Conservation (phyloP, 108 stramenopile genomes). For the Fistulifera pelliculosa region DNA sequence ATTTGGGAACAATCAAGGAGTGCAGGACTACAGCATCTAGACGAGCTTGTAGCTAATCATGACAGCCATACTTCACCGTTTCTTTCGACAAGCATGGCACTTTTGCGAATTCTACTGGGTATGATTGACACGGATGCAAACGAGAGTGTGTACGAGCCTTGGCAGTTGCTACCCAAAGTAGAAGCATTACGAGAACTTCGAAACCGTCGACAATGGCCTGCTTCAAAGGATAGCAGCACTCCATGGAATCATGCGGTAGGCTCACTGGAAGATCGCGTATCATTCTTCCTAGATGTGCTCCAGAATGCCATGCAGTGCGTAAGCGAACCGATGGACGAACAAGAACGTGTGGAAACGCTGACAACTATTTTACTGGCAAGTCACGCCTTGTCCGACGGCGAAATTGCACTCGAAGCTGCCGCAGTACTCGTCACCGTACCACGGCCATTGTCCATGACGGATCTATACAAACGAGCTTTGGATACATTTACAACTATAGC, state of each 20-base stretch:
- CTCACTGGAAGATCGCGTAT: too few relatives aligned
- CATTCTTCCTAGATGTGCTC: too few relatives aligned
- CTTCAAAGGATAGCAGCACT: too few relatives aligned
- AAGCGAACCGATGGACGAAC: too few relatives aligned
- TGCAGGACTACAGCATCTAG: neutral
- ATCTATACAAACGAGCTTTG: slow-evolving; percentile 7
- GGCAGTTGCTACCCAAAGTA: neutral
- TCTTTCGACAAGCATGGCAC: neutral
- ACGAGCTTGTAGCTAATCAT: neutral
- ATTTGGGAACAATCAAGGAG: neutral
- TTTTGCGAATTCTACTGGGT: neutral
- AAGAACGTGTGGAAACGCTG: neutral
- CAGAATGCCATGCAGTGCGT: too few relatives aligned
- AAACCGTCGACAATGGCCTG: too few relatives aligned
- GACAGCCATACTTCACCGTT: neutral
- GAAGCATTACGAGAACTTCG: too few relatives aligned
- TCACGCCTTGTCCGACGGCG: slow-evolving; percentile 15
- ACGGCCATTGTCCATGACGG: too few relatives aligned
- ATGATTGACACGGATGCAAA: neutral
- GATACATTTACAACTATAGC: slow-evolving; percentile 20
- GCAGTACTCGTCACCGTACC: neutral
- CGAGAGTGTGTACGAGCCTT: neutral
- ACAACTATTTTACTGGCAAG: slow-evolving; percentile 5
- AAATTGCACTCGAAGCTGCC: slow-evolving; percentile 8
- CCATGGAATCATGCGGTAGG: too few relatives aligned